A percentile compares a stretch with the other conserved stretches of the same genome.
phyloP scores from a whole-genome alignment of 495 filamentous ascomycete species.

The Thozetella sp. region DNA sequence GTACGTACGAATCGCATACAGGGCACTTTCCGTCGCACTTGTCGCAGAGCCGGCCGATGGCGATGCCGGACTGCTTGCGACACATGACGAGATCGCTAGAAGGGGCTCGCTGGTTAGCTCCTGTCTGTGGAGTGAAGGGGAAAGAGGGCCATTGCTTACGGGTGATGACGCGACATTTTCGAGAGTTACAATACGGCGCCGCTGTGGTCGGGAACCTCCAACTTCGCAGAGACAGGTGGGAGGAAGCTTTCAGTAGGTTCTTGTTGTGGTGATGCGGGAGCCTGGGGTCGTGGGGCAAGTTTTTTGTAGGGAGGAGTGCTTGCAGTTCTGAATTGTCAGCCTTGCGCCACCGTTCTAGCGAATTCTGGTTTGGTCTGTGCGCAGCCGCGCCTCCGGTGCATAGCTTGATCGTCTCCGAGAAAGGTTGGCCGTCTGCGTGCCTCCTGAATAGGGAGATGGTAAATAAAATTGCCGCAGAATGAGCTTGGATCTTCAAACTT shows the following conservation, averaged over 20 bases:
- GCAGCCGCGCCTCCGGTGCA: not conserved
- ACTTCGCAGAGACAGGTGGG: not conserved
- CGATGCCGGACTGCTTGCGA: slow-evolving; percentile 97
- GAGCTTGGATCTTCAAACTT: too few relatives aligned
- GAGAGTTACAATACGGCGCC: not conserved
- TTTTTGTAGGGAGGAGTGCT: slow-evolving; percentile 9
- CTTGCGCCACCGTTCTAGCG: slow-evolving; percentile 25
- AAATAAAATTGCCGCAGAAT: too few relatives aligned
- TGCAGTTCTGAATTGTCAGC: slow-evolving; percentile 22
- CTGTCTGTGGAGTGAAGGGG: not conserved
- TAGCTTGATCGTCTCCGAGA: not conserved
- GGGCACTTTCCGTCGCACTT: slow-evolving; percentile 99
- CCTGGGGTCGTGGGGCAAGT: slow-evolving; percentile 7
- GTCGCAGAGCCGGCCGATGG: slow-evolving; percentile 98
- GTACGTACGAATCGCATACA: slow-evolving; percentile 98
- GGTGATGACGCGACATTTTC: slow-evolving; percentile 37
- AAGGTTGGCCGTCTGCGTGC: too few relatives aligned
- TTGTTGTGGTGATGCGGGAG: not conserved
- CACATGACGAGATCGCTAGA: slow-evolving; percentile 97
- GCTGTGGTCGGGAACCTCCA: not conserved
- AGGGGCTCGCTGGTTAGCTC: slow-evolving; percentile 10
- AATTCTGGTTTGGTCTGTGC: slow-evolving; percentile 2
- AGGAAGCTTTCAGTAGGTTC: not conserved
- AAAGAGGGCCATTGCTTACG: slow-evolving; percentile 18
- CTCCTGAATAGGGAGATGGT: too few relatives aligned